Evolutionary conservation across 2,329 filamentous ascomycete species (phyloP).

Genomic region (Venturia carpophila): DNA sequence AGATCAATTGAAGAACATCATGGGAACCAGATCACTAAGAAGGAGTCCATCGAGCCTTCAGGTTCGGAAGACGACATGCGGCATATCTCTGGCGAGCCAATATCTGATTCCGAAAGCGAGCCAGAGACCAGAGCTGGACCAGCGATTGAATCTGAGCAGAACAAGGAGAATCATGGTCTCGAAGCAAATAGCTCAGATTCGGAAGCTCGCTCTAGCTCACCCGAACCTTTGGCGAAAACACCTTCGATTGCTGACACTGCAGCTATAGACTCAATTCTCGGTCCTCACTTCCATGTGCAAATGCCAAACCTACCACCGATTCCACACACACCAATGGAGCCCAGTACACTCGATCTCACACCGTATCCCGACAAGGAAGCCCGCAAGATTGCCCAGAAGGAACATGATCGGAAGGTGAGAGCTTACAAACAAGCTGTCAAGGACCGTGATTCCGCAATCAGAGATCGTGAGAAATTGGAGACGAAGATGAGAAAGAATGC

Average conservation of each 20-base stretch:
- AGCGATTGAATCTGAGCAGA: constrained; percentile 26
- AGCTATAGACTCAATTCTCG: neutral
- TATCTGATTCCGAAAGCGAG: constrained; percentile 4
- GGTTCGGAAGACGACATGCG: constrained; percentile 1
- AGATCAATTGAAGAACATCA: constrained; percentile 42
- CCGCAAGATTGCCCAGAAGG: constrained; percentile 61
- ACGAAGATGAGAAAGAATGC: constrained; percentile 36
- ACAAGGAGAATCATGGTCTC: neutral
- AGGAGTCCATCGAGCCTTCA: constrained; percentile 1
- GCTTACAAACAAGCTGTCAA: constrained; percentile 60
- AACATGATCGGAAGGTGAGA: constrained; percentile 55
- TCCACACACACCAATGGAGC: constrained; percentile 47
- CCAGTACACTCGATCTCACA: constrained; percentile 49
- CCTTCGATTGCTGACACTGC: constrained; percentile 16
- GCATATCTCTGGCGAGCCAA: constrained; percentile 11
- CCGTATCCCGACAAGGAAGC: constrained; percentile 56
- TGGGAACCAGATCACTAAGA: constrained; percentile 18
- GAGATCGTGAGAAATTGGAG: constrained; percentile 53
- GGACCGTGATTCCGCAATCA: constrained; percentile 56
- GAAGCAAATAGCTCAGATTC: neutral
- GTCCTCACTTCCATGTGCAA: constrained; percentile 14
- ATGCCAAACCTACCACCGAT: constrained; percentile 37
- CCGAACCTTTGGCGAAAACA: neutral
- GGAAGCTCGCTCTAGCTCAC: neutral
- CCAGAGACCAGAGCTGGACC: constrained; percentile 23